Conservation (phyloP, 257 asterid genomes). For the Fraxinus americana region DNA sequence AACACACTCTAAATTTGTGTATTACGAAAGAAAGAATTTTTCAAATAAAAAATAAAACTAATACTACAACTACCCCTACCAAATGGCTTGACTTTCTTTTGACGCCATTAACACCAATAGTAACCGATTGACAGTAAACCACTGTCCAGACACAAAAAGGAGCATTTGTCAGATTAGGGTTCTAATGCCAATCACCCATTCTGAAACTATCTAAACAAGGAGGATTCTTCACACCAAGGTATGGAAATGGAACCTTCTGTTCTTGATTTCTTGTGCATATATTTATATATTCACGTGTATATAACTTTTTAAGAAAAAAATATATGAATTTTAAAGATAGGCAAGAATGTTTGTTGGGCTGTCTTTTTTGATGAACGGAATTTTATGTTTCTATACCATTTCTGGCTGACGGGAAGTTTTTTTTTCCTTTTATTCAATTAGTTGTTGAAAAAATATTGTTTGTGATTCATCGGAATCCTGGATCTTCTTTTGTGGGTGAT, state of each 20-base stretch:
- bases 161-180: conserved; percentile 63
- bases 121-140: conserved; percentile 26
- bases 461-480: conserved; percentile 31
- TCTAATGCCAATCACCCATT: conserved; percentile 26
- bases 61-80: background rate
- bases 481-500: conserved; percentile 5
- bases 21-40: no score
- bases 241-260: conserved; percentile 42
- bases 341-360: conserved; percentile 25
- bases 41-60: no score
- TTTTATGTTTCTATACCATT: conserved; percentile 25
- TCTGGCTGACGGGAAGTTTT: conserved; percentile 26
- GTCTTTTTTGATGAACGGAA: conserved; percentile 23
- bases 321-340: background rate
- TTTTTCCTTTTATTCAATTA: background rate
- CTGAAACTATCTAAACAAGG: conserved; percentile 25
- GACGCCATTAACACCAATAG: conserved; percentile 33
- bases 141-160: conserved; percentile 44
- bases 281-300: background rate
- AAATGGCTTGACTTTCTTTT: conserved; percentile 12
- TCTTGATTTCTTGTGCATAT: conserved; percentile 16
- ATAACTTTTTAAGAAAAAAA: background rate
- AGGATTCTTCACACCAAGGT: conserved; percentile 42
- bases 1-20: no score
- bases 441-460: background rate